phyloP scores from a whole-genome alignment of 192 early-diverging fungal species.

The Dissophora ornata region DNA sequence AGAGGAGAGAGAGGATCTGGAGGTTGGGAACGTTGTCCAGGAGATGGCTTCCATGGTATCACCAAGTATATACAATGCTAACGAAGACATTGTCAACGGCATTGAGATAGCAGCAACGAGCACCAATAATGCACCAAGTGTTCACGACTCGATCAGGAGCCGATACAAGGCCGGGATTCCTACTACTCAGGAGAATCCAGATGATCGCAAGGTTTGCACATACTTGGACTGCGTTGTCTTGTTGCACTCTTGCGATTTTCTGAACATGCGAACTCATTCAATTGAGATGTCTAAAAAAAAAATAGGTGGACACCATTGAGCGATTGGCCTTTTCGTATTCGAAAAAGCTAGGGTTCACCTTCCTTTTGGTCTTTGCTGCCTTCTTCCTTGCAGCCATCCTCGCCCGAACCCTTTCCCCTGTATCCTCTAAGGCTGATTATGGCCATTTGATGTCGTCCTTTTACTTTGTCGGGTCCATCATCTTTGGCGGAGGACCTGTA shows the following conservation, averaged over 20 bases:
- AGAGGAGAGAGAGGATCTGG: no score
- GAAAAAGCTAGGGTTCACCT: constrained; percentile 48
- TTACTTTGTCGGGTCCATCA: constrained; percentile 69
- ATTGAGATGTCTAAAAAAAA: no score
- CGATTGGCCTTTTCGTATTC: constrained; percentile 38
- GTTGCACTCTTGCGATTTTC: no score
- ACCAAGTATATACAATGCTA: neutral
- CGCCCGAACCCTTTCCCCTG: constrained; percentile 33
- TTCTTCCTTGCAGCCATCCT: constrained; percentile 61
- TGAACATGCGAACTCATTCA: no score
- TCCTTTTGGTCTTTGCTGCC: constrained; percentile 58
- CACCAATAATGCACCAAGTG: neutral
- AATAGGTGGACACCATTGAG: neutral
- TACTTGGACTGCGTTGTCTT: no score
- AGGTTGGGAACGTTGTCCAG: neutral
- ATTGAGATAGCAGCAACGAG: no score
- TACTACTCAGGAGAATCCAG: neutral
- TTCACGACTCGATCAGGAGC: neutral
- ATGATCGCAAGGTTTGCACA: constrained; percentile 10
- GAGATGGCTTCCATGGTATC: neutral
- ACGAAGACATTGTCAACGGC: no score
- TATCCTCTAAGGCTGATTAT: constrained; percentile 27
- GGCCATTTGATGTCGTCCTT: constrained; percentile 59
- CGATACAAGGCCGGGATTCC: constrained; percentile 9
- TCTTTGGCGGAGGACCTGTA: constrained; percentile 75